Conservation (phyloP, 257 asterid species). For the Solanum chaucha region DNA sequence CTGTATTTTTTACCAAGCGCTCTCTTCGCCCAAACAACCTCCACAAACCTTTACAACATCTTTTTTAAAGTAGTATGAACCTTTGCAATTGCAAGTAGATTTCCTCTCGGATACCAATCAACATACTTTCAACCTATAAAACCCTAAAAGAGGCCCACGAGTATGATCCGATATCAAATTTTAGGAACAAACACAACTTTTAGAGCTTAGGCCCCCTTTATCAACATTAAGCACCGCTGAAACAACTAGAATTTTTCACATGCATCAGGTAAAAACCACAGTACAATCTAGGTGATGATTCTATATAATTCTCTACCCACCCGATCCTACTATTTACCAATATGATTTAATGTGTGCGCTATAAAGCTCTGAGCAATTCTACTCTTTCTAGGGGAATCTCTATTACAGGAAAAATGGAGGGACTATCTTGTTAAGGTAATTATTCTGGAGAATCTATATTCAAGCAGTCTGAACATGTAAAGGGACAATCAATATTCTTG, state of each 20-base stretch:
- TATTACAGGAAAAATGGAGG: too few species aligned
- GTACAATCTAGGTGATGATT: neutral
- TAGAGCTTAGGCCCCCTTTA: neutral
- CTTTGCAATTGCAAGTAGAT: neutral
- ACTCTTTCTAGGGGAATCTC: too few species aligned
- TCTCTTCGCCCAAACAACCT: too few species aligned
- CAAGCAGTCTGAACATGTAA: too few species aligned
- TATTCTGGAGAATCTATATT: too few species aligned
- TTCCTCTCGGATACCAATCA: neutral
- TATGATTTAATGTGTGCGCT: too few species aligned
- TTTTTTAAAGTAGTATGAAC: neutral
- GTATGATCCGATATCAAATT: neutral
- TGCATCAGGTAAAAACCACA: neutral
- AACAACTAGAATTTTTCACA: neutral
- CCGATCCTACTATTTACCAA: neutral
- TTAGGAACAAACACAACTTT: neutral
- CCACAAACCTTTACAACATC: too few species aligned
- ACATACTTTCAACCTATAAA: neutral
- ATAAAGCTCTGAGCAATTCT: too few species aligned
- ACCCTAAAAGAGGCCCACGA: neutral
- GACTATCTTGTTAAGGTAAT: too few species aligned
- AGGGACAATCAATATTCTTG: too few species aligned
- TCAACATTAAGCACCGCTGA: neutral
- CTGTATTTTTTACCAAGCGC: too few species aligned
- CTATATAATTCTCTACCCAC: neutral